Evolutionary conservation across 805 yeast genomes (phyloP), one percentile per base, ranked within the genome.

Genomic region (Candida railenensis): DNA sequence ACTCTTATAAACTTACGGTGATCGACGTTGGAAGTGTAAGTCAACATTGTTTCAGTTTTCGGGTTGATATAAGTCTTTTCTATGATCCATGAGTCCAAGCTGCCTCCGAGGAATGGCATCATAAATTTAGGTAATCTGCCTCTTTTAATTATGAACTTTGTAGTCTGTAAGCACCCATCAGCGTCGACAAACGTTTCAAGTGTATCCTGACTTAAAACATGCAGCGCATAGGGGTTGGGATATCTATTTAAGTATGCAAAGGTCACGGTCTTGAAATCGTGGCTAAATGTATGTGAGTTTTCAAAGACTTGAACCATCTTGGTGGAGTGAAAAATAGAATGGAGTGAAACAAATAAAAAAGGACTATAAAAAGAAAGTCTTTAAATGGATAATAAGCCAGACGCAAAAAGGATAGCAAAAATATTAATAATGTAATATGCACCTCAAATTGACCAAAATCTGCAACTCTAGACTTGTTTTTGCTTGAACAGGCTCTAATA

Each of bases 121-220:
- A 87, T 81, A 81, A 94, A 89, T 33, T 71, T 63, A 3, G 97
- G 97, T 34, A 91, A 70, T 53, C 89, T 76, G 1, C 97, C 97
- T 3, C 78, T 71, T 61, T 91, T 92, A 54, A 79, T 79, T 38
- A 91, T 81, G 36, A 91, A 69, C 53, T 92, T 77, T 3, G 92
- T 86, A 34, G 87, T 82, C 53, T 80, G 77, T 40, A 91, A 74
- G 42, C 81, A 73, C 20, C 95, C 95, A 9, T 80, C 69, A 1
- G 59, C 52, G 51, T 85, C 89, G 16, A 89, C 71, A 49, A 69
- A 62, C 43, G 78, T 69, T 30, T 81, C 81, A 14, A 91, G 60
- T 1, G 96, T 87, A 62, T 91, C 98, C 22, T 82, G 82, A 5
- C 96, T 85, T 32, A 84, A 70, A 11, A 92, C 97, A 67, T 92